phyloP scores from a whole-genome alignment of 1,139 yeast species.

The Pichiaceae sp. region DNA sequence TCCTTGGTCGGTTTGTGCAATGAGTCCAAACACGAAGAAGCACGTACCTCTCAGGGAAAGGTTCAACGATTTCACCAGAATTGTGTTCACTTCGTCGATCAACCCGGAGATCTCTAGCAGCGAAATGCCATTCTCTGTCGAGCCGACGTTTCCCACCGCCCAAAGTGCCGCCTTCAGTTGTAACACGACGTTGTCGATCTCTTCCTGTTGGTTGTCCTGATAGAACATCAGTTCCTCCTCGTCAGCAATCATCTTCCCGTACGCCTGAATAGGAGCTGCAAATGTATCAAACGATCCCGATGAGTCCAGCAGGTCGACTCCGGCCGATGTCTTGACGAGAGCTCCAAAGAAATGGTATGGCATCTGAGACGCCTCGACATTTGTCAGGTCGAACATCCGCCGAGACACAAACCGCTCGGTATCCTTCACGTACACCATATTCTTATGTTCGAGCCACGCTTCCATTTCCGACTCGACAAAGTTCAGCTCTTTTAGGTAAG shows the following conservation, averaged over 20 bases:
- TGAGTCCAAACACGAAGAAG: slow-evolving; percentile 68
- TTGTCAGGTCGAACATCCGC: slow-evolving; percentile 9
- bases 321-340: slow-evolving; percentile 74
- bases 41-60: slow-evolving; percentile 71
- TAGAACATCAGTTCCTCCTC: slow-evolving; percentile 14
- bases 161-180: slow-evolving; percentile 71
- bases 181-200: slow-evolving; percentile 23
- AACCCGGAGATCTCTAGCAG: slow-evolving; percentile 54
- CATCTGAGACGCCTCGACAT: slow-evolving; percentile 9
- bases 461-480: slow-evolving; percentile 51
- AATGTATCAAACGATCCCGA: slow-evolving; percentile 17
- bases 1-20: slow-evolving; percentile 70
- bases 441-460: slow-evolving; percentile 35
- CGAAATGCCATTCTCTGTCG: slow-evolving; percentile 58
- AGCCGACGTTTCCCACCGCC: slow-evolving; percentile 81
- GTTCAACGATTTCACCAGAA: slow-evolving; percentile 46
- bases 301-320: slow-evolving; percentile 26
- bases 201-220: slow-evolving; percentile 9
- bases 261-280: slow-evolving; percentile 10
- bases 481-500: slow-evolving; percentile 37
- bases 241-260: slow-evolving; percentile 8
- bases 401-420: slow-evolving; percentile 32
- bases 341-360: slow-evolving; percentile 77
- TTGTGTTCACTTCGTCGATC: slow-evolving; percentile 44
- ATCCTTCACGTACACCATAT: slow-evolving; percentile 41